Evolutionary conservation across 1,139 yeast species (phyloP), one percentile per base, ranked within the genome.

Genomic region (Protomyces inundatus): DNA sequence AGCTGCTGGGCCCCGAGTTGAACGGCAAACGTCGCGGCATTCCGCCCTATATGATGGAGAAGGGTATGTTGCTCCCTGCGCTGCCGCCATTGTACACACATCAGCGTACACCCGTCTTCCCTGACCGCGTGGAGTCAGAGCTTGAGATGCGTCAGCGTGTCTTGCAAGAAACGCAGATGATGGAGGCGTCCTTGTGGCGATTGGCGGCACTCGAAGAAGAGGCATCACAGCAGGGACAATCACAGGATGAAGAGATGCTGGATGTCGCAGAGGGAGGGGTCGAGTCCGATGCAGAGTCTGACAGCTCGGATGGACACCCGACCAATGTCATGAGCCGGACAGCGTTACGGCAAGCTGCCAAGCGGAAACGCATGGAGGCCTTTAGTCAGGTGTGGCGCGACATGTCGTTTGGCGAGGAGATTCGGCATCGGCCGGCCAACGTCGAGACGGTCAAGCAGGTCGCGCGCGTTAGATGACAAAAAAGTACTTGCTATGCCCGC

Each of bases 11-110:
- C 3, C 62, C 62, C 23, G 62, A 58, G 35, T 34, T 58, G 51
- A 58, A 58, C n/a, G 62, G 62, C 30, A 37, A 42, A 9, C 56
- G 56, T n/a, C 46, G 62, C 16, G 56, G 56, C 4, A 52, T 58
- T 9, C 62, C 62, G 16, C 52, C 40, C 14, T 58, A 58, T 35
- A 58, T 58, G 62, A 39, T 39, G 42, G 56, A 58, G 32, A 46
- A 50, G 52, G 46, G 36, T 34, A 58, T 58, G 56, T 37, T 52
- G 35, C 36, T 58, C 23, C 62, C 62, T 14, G 56, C 55, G 5
- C 50, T 58, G 14, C 62, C 62, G 16, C 62, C 62, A 10, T 45
- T 58, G 14, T 58, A 58, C 45, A 58, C 62, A 14, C 62, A 58
- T 36, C 52, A 58, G 34, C 34, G 35, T 34, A 36, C 62, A 33